Conservation (phyloP, 2,329 filamentous ascomycete species). For the Esteya vermicola region DNA sequence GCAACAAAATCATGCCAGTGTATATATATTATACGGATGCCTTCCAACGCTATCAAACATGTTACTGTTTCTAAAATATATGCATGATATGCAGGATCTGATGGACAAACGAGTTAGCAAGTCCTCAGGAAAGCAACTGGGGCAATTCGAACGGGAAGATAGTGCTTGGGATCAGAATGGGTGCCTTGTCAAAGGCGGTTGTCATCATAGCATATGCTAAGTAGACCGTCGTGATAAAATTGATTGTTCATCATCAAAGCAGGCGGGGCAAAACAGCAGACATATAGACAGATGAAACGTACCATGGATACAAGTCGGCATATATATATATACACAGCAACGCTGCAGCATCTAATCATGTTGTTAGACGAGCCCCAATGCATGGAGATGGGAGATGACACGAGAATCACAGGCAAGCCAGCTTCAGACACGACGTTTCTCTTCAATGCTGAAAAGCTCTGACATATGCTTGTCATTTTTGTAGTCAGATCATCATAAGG, state of each 20-base stretch:
- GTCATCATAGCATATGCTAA: conserved; percentile 69
- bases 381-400: too few relatives aligned
- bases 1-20: too few relatives aligned
- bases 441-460: conserved; percentile 49
- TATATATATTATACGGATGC: too few relatives aligned
- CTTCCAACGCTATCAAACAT: too few relatives aligned
- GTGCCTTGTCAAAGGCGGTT: conserved; percentile 62
- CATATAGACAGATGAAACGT: not conserved
- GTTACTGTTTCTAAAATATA: too few relatives aligned
- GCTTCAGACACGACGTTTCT: conserved; percentile 34
- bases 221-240: conserved; percentile 70
- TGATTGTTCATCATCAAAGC: conserved; percentile 51
- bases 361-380: conserved; percentile 5
- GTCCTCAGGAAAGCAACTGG: too few relatives aligned
- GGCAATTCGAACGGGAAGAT: not conserved
- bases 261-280: conserved; percentile 12
- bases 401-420: too few relatives aligned
- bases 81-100: too few relatives aligned
- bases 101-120: too few relatives aligned
- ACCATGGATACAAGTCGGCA: not conserved
- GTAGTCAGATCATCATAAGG: conserved; percentile 77
- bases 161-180: conserved; percentile 11
- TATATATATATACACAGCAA: too few relatives aligned
- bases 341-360: too few relatives aligned
- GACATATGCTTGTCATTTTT: conserved; percentile 96